Base-by-base conservation (phyloP, 176 grass and related monocot species). In the Triticum timopheevii region DNA sequence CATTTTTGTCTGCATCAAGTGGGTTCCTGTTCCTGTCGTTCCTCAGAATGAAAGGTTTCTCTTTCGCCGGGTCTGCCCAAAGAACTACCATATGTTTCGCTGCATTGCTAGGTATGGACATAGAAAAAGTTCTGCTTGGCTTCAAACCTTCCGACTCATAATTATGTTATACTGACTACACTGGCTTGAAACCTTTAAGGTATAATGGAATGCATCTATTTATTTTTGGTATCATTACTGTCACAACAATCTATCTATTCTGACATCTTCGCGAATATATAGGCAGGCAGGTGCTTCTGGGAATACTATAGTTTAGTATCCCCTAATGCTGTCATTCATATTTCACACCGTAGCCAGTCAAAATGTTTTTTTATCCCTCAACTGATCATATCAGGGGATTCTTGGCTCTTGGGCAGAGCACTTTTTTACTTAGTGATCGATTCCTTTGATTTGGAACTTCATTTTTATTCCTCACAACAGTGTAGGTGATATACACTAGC, bases 1-100 rank as follows among this genome's bases (percentile, higher is more conserved):
- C 47, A 99, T 99, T 86, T 99, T 99, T 91, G 97, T 99, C 39
- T 99, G 97, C 77, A 96, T 99, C 86, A 99, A 99, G 79, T 99
- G 93, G 85, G 92, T 99, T 67, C 92, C 97, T 73, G 92, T 99
- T 83, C 94, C 97, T 64, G 92, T 94, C 22, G 97, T 96, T 62
- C 97, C 97, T 73, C 97, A 99, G 88, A 91, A 81, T 84, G 97
- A 99, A 86, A 92, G 97, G 82, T 99, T 99, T 81, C 91, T 99
- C 77, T 99, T 99, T 84, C 90, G 94, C 59, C 89, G 92, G 61
- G 97, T 99, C 68, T 93, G 94, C 82, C 90, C 97, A 44, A 96
- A 96, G 88, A 93, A 84, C 73, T 99, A 96, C 64, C 92, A 96
- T 90, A 92, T 99, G 89, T 99, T 99, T 69, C 94, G 94, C 73